Evolutionary conservation across 1,284 basidiomycete species (phyloP).

Genomic region (Termitomyces sp.): DNA sequence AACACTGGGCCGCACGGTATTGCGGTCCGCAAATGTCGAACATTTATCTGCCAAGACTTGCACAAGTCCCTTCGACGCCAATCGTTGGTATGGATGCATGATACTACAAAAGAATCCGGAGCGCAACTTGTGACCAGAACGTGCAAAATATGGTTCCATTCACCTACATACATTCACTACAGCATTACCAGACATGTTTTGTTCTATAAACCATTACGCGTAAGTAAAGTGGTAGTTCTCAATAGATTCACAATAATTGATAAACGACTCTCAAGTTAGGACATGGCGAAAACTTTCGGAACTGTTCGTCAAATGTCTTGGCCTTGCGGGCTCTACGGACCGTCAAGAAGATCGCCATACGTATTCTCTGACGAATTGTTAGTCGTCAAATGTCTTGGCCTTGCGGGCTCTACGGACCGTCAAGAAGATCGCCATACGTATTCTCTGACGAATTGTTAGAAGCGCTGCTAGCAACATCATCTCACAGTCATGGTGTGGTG

Average conservation of each 20-base stretch:
- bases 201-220: not conserved
- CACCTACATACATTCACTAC: too few relatives aligned
- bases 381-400: conserved; percentile 1
- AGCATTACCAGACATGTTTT: not conserved
- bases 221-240: not conserved
- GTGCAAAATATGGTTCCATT: too few relatives aligned
- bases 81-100: not conserved
- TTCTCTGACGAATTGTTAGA: too few relatives aligned
- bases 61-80: not conserved
- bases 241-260: not conserved
- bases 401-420: conserved; percentile 11
- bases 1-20: conserved; percentile 8
- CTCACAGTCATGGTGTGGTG: not conserved
- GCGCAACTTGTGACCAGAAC: not conserved
- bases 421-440: not conserved
- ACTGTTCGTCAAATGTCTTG: not conserved
- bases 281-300: not conserved
- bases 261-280: not conserved
- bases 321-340: conserved; percentile 11
- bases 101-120: not conserved
- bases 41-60: not conserved
- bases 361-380: too few relatives aligned
- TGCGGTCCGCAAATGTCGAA: conserved; percentile 2
- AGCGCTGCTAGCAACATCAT: not conserved
- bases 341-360: not conserved